These are phyloP conservation scores for Discostella stelligeroides DNA, from an alignment of 108 stramenopile species.

Conservation along the genomic window DNA sequence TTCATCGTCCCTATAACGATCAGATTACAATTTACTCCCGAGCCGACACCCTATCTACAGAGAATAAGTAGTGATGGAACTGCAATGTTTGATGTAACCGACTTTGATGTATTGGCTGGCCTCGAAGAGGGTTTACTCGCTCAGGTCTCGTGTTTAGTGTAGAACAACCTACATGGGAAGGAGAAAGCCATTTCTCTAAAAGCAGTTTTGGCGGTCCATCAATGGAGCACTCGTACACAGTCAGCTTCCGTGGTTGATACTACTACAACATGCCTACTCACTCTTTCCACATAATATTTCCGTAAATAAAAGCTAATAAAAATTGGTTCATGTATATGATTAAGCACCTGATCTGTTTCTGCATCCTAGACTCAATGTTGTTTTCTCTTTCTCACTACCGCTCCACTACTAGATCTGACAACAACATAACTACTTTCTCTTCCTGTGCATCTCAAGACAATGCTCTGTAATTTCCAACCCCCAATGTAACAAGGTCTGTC, in stretches of 20 bases:
- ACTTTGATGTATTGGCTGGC: constrained; percentile 29
- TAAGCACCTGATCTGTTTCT: no score
- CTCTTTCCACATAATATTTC: neutral
- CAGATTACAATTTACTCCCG: neutral
- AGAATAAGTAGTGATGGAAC: constrained; percentile 27
- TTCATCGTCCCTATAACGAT: constrained; percentile 47
- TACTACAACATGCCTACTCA: no score
- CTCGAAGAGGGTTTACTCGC: constrained; percentile 24
- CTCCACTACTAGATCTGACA: no score
- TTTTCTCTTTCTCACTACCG: no score
- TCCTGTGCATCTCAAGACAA: constrained; percentile 67
- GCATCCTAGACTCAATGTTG: no score
- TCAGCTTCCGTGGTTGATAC: no score
- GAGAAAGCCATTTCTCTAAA: no score
- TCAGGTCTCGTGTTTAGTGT: constrained; percentile 37
- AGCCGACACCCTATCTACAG: constrained; percentile 17
- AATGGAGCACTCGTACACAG: no score
- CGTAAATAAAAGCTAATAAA: no score
- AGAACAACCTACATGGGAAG: no score
- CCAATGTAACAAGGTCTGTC: constrained; percentile 97
- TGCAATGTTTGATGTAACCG: constrained; percentile 36
- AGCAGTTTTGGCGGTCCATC: no score
- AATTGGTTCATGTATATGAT: no score
- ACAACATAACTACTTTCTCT: constrained; percentile 27
- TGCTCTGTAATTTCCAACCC: constrained; percentile 87